Percentiles rank a stretch among this genome's conserved stretches.
phyloP scores from a whole-genome alignment of 208 protist species.

The Trypanosoma boissoni region DNA sequence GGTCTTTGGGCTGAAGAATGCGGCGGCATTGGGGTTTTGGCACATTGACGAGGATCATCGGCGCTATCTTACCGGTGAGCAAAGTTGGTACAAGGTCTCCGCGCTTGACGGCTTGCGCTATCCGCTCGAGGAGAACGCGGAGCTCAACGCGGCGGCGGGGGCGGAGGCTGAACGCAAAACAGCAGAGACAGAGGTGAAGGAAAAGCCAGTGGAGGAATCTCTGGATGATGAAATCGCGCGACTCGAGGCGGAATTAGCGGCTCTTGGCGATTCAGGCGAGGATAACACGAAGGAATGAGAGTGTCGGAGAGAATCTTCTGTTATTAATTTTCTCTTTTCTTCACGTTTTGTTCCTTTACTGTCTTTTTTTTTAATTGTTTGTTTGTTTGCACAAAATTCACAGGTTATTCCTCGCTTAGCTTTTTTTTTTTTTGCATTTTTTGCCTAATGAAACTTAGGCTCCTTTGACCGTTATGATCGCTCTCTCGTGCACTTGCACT shows the following conservation, averaged over 20 bases:
- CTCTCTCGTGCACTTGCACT: not conserved
- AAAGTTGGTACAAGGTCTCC: slow-evolving; percentile 85
- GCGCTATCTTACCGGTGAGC: slow-evolving; percentile 69
- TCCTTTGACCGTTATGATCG: not conserved
- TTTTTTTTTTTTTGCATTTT: slow-evolving; percentile 17
- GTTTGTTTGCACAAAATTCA: too few relatives aligned
- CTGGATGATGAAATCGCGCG: slow-evolving; percentile 72
- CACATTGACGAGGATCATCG: slow-evolving; percentile 79
- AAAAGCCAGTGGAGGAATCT: slow-evolving; percentile 24
- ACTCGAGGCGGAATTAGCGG: slow-evolving; percentile 81
- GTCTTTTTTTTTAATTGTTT: not conserved
- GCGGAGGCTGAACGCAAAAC: not conserved
- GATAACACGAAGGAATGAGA: not conserved
- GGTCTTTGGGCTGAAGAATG: slow-evolving; percentile 72
- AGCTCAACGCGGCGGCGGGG: slow-evolving; percentile 40
- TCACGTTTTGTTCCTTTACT: not conserved
- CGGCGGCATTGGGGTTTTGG: slow-evolving; percentile 80
- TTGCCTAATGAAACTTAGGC: not conserved
- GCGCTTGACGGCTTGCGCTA: slow-evolving; percentile 71
- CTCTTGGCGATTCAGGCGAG: slow-evolving; percentile 43
- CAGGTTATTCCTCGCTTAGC: too few relatives aligned
- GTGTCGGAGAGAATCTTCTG: not conserved
- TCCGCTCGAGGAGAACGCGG: slow-evolving; percentile 79
- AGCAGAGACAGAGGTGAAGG: slow-evolving; percentile 1
- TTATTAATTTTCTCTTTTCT: too few relatives aligned